A percentile compares a stretch with the other conserved stretches of the same genome.
Evolutionary conservation across 345 rosid genomes (phyloP).

Genomic region (Hevea brasiliensis): DNA sequence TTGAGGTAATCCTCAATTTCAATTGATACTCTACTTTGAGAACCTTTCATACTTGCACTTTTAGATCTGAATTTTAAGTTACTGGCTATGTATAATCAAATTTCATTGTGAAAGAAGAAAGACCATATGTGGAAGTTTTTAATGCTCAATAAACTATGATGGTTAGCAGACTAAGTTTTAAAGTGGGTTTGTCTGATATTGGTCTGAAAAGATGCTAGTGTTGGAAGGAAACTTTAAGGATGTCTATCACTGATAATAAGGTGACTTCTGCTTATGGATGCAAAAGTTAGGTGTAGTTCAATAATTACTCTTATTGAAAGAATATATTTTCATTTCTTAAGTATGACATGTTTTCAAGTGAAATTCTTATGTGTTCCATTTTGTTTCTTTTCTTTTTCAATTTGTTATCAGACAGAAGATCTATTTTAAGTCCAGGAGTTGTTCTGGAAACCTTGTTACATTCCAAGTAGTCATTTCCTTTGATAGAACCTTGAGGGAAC

Average conservation of each 20-base stretch:
- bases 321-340: background rate
- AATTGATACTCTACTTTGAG: background rate
- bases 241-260: background rate
- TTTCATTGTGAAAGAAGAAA: background rate
- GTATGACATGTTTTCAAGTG: background rate
- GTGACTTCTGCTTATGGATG: background rate
- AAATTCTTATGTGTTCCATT: background rate
- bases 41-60: background rate
- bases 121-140: background rate
- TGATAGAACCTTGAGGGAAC: conserved; percentile 19
- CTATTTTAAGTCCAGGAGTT: conserved; percentile 23
- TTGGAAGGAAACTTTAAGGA: background rate
- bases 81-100: background rate
- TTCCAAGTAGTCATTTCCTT: conserved; percentile 19
- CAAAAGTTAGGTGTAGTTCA: background rate
- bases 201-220: background rate
- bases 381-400: background rate
- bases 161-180: background rate
- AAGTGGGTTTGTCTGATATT: background rate
- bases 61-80: background rate
- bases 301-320: background rate
- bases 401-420: conserved; percentile 12
- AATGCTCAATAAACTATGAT: background rate
- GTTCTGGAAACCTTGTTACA: conserved; percentile 14
- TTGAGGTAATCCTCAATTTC: background rate